A percentile compares a stretch with the other conserved stretches of the same genome.
phyloP scores from a whole-genome alignment of 805 yeast genomes.

The Middelhovenomyces tepae region DNA sequence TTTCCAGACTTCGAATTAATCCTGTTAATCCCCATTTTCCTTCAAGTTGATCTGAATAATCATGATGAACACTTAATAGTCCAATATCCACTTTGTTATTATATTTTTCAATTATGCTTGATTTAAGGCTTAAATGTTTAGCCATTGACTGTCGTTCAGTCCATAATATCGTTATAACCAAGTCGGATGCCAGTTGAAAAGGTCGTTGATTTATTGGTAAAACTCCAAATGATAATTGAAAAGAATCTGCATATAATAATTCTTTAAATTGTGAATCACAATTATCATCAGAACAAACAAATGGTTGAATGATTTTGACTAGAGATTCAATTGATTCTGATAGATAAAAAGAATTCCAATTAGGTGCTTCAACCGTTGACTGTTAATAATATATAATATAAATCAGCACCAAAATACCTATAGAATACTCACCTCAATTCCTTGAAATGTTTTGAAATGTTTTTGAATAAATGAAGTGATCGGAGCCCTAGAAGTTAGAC shows the following conservation, averaged over 20 bases:
- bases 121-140: not conserved
- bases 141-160: constrained; percentile 1
- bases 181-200: constrained; percentile 11
- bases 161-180: constrained; percentile 20
- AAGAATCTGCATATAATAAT: constrained; percentile 10
- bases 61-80: constrained; percentile 9
- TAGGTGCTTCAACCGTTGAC: constrained; percentile 12
- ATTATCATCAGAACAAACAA: not conserved
- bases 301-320: too few species aligned
- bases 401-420: too few species aligned
- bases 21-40: constrained; percentile 15
- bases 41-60: constrained; percentile 5
- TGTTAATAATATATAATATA: too few species aligned
- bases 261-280: constrained; percentile 3
- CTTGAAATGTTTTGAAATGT: too few species aligned
- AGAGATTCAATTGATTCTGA: too few species aligned
- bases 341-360: constrained; percentile 13
- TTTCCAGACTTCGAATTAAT: constrained; percentile 13
- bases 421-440: too few species aligned
- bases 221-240: constrained; percentile 14
- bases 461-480: too few species aligned
- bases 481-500: too few species aligned
- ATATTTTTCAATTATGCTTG: not conserved
- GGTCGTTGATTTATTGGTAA: constrained; percentile 11
- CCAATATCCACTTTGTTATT: constrained; percentile 17